phyloP scores from a whole-genome alignment of 371 early-diverging fungal species.

The Blakeslea trispora region DNA sequence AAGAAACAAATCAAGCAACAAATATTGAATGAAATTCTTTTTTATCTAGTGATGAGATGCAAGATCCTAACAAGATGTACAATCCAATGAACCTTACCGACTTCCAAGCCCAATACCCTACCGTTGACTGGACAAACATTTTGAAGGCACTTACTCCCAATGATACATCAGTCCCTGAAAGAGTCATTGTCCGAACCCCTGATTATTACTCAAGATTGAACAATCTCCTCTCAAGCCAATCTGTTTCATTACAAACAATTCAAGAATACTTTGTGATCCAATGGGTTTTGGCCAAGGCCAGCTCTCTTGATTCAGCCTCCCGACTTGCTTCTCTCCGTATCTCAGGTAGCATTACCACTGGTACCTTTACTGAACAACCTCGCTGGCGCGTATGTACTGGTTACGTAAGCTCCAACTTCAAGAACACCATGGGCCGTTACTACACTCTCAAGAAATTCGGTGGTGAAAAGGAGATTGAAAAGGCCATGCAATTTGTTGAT shows the following conservation, averaged over 20 bases:
- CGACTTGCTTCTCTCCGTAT: conserved; percentile 20
- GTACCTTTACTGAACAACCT: conserved; percentile 36
- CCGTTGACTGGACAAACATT: conserved; percentile 36
- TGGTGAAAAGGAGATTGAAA: conserved; percentile 32
- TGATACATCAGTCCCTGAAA: not conserved
- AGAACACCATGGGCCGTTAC: conserved; percentile 54
- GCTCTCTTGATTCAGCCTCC: conserved; percentile 23
- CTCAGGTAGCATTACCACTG: conserved; percentile 26
- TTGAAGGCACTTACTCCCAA: conserved; percentile 4
- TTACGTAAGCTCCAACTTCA: conserved; percentile 39
- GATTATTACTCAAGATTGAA: conserved; percentile 10
- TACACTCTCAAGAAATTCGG: conserved; percentile 50
- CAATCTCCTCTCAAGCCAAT: not conserved
- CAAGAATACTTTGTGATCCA: conserved; percentile 23
- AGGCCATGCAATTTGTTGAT: conserved; percentile 34
- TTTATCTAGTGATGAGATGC: conserved; percentile 37
- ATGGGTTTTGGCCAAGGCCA: not conserved
- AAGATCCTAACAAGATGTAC: conserved; percentile 53
- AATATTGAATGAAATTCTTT: no score
- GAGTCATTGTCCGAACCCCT: conserved; percentile 15
- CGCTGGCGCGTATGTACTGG: conserved; percentile 55
- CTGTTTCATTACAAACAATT: conserved; percentile 2
- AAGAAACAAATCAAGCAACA: no score
- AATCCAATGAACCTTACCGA: conserved; percentile 47
- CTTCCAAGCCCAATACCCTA: conserved; percentile 32